These are phyloP conservation scores for Conidiobolus incongruus DNA, from an alignment of 371 early-diverging fungal species.

Conservation along the genomic window DNA sequence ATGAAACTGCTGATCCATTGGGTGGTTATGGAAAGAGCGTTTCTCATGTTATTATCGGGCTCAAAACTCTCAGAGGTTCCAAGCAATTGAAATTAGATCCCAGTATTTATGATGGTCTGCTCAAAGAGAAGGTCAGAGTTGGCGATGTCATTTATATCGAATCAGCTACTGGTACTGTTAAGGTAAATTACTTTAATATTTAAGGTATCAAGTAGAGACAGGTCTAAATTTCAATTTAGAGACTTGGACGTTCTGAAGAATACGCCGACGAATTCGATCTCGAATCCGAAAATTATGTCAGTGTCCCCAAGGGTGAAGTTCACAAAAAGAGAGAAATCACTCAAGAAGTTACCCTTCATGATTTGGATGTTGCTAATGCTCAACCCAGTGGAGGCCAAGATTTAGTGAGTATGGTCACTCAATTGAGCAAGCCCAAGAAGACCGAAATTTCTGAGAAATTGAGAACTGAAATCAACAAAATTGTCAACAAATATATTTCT, in stretches of 20 bases:
- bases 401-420: constrained; percentile 93
- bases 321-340: constrained; percentile 94
- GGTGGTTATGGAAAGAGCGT: constrained; percentile 89
- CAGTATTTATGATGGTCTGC: constrained; percentile 87
- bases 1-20: constrained; percentile 82
- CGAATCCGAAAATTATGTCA: constrained; percentile 92
- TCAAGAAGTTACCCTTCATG: constrained; percentile 96
- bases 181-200: constrained; percentile 22
- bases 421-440: constrained; percentile 90
- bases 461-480: constrained; percentile 95
- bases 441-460: constrained; percentile 96
- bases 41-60: constrained; percentile 82
- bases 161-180: constrained; percentile 92
- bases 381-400: constrained; percentile 91
- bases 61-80: constrained; percentile 97
- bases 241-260: constrained; percentile 90
- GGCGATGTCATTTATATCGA: constrained; percentile 99
- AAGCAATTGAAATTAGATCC: constrained; percentile 91
- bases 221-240: constrained; percentile 14
- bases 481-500: constrained; percentile 95
- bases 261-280: constrained; percentile 91
- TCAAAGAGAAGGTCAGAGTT: constrained; percentile 87
- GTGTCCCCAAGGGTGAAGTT: constrained; percentile 97
- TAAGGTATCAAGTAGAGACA: background rate
- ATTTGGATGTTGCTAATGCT: constrained; percentile 96